phyloP scores from a whole-genome alignment of 106 monocot species.

The Allium cepa region DNA sequence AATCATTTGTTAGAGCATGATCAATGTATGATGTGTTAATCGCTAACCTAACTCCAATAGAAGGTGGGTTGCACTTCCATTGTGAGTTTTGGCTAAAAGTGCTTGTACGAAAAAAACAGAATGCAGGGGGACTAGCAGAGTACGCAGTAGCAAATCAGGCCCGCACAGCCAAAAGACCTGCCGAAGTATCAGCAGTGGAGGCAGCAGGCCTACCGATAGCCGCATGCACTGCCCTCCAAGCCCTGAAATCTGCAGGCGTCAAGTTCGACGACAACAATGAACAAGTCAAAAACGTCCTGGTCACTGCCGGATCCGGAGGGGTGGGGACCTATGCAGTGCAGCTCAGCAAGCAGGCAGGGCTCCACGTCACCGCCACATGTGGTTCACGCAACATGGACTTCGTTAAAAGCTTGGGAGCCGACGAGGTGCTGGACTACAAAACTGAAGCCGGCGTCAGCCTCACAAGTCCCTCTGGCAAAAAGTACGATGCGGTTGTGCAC shows the following conservation, averaged over 20 bases:
- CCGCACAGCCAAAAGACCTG: conserved; percentile 20
- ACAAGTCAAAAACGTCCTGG: conserved; percentile 25
- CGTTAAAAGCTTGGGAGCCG: conserved; percentile 33
- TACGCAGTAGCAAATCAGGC: conserved; percentile 26
- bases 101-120: conserved; percentile 11
- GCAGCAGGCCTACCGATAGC: conserved; percentile 45
- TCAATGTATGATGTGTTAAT: too few relatives aligned
- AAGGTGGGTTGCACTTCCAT: too few relatives aligned
- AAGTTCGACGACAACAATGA: conserved; percentile 26
- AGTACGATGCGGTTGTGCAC: conserved; percentile 29
- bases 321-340: conserved; percentile 42
- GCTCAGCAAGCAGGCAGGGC: conserved; percentile 31
- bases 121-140: conserved; percentile 49
- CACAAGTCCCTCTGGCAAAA: conserved; percentile 32
- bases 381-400: conserved; percentile 35
- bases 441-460: conserved; percentile 28
- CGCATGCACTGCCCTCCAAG: conserved; percentile 34
- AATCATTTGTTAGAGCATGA: too few relatives aligned
- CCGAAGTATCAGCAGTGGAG: conserved; percentile 38
- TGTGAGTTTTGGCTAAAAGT: too few relatives aligned
- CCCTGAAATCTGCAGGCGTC: conserved; percentile 16
- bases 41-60: too few relatives aligned
- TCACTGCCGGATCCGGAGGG: conserved; percentile 56
- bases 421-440: conserved; percentile 46
- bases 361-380: conserved; percentile 42